Base-by-base conservation (phyloP, 106 monocot genomes). In the Platanthera guangdongensis region DNA sequence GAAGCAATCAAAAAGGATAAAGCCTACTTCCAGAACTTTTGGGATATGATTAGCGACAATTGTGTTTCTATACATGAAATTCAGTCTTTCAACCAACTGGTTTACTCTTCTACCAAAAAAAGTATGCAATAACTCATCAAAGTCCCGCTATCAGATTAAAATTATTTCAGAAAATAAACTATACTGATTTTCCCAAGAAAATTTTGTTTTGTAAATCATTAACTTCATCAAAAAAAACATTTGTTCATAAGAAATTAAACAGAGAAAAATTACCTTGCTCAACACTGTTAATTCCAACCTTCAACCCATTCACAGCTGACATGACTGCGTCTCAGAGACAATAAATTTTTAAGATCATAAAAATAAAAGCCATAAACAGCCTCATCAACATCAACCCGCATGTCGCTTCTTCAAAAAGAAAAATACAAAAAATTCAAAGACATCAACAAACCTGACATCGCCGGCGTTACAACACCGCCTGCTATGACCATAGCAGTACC, bases 401-500 rank as follows among this genome's bases (percentile, higher is more conserved):
- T 39, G 39, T 39, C 39, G 39, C 21, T 18, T 8, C 45, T 48
- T 46, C 73, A 50, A 76, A 13, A 67, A 32, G 32, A 28, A 15
- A 13, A 69, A 71, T 28, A 19, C 30, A 55, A 50, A 28, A 65
- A 65, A 65, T 57, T 6, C 30, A 71, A 82, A 39, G 63, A 71
- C 51, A 62, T 47, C 25, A 73, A 18, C n/a, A 18, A 76, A 99
- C 97, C 94, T 86, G 94, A 99, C 94, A 99, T 94, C 57, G 97
- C 91, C 50, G 97, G 94, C 8, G 97, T 94, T 50, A 94, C 82
- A 80, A 99, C 91, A 73, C 97, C 94, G 80, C 90, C 94, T 39
- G 87, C 94, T 65, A 99, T 91, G 72, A 94, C 87, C 97, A 99
- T 94, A n/a, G 94, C 87, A 80, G 92, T 94, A 53, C 97, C 97